Evolutionary conservation across 495 filamentous ascomycete species (phyloP).

Genomic region (Neurospora sp.): DNA sequence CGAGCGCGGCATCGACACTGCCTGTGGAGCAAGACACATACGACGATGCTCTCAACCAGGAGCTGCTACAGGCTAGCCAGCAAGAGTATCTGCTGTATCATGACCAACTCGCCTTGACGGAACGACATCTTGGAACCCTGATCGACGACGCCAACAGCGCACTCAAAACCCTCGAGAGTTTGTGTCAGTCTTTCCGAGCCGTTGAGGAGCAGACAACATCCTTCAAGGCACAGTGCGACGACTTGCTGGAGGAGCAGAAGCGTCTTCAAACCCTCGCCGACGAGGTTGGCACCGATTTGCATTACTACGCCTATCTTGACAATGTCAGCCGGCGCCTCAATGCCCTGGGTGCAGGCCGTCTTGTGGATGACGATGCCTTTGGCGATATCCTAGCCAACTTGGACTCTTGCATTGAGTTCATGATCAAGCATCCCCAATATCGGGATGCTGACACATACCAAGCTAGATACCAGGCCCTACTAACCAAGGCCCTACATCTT

Average conservation of each 20-base stretch:
- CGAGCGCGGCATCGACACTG: constrained; percentile 49
- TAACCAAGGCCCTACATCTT: constrained; percentile 46
- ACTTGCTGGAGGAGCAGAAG: constrained; percentile 66
- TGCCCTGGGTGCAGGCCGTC: constrained; percentile 76
- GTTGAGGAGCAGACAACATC: constrained; percentile 85
- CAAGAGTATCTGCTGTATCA: constrained; percentile 76
- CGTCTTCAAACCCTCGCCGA: constrained; percentile 66
- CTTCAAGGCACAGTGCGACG: constrained; percentile 86
- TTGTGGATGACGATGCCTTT: constrained; percentile 72
- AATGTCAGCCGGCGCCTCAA: constrained; percentile 83
- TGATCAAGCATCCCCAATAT: constrained; percentile 71
- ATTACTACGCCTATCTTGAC: constrained; percentile 88
- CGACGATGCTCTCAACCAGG: constrained; percentile 51
- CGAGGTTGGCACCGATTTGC: constrained; percentile 71
- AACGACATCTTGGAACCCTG: constrained; percentile 73
- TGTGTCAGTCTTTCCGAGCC: constrained; percentile 72
- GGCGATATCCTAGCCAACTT: constrained; percentile 75
- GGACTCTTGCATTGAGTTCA: constrained; percentile 83
- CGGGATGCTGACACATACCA: constrained; percentile 81
- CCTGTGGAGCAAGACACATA: constrained; percentile 46
- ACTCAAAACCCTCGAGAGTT: constrained; percentile 58
- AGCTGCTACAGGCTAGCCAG: constrained; percentile 69
- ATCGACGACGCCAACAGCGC: constrained; percentile 62
- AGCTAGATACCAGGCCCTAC: constrained; percentile 78
- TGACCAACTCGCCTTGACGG: constrained; percentile 68